Base-by-base conservation (phyloP, 2,329 filamentous ascomycete species). In the Fusarium drepaniforme region DNA sequence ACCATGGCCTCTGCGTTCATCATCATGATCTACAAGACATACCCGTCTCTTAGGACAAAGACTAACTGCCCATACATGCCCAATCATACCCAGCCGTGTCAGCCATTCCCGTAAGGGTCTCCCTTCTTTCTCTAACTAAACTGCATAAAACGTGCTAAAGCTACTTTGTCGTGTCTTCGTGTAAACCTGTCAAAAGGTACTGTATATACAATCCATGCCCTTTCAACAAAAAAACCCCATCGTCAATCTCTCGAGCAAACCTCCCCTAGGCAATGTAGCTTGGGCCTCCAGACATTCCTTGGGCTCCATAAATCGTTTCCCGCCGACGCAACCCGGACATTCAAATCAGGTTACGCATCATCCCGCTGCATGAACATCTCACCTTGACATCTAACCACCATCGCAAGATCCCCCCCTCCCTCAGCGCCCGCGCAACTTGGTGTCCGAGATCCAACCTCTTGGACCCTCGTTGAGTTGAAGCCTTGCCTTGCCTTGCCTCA, bases 81-180 rank as follows among this genome's bases (percentile, higher is more conserved):
- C 25, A 15, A 58, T 61, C 33, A 28, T 67, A 6, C 35, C 28
- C 5, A 33, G 49, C 49, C 49, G 61, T 49, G 56, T 59, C 33
- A 57, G 30, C 16, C 64, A 51, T 66, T 73, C 62, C 49, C n/a
- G 40, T 60, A 74, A 75, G 72, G 72, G 72, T 67, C 72, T 75
- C 72, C 69, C 75, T 66, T 73, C 51, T 62, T 42, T 70, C 37
- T 74, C 72, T 74, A 74, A 72, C 49, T 40, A 42, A 74, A 72
- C 49, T 40, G 40, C 18, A 16, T 11, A 42, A 42, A 46, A 23
- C 15, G 13, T 46, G 44, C 44, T 49, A 49, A 42, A 46, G 56
- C 46, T 51, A 49, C 42, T 25, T 62, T 44, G 40, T 71, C 69
- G 56, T 75, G 42, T 73, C 72, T 65, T 74, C 72, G 46, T 70